Evolutionary conservation across 2,329 filamentous ascomycete genomes (phyloP), one percentile per base, ranked within the genome.

Genomic region (Apiospora saccharicola): DNA sequence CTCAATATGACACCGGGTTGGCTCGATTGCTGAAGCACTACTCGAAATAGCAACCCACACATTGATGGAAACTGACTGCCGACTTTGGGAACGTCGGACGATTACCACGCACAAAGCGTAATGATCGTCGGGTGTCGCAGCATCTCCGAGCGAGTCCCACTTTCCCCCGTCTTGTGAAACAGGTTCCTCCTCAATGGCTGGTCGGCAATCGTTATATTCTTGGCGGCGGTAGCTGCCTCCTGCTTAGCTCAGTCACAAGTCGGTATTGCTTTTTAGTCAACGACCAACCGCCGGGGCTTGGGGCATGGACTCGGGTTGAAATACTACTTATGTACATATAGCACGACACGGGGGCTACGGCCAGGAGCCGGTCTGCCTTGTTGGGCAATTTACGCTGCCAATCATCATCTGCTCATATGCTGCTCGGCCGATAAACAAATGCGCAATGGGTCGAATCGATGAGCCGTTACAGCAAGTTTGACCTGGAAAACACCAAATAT

Each of bases 121-220:
- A 64, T 24, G 57, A 64, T 64, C 57, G 30, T 64, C 57, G 57
- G 4, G 34, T n/a, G 19, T n/a, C 30, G 34, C 34, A 12, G 41
- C 34, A 22, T 64, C 57, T 64, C 57, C 57, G 19, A 22, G 30
- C 57, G 19, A 22, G 30, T 24, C 19, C 57, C 34, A n/a, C 34
- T 64, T 41, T 19, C 57, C 51, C 57, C 57, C 57, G 41, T 64
- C 19, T 64, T 64, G 57, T 64, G 57, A 64, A 64, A 64, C 57
- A 64, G 22, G 30, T 64, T 64, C 57, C 7, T 61, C 16, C 26
- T n/a, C 57, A 41, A 64, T 37, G 30, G 57, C 57, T 61, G 16
- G 34, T 41, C 57, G 19, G 57, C 34, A 13, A 41, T n/a, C 22
- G 57, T 34, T 64, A 41, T 34, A 64, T 34, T 37, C 14, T 34